Conservation (phyloP, 2,329 filamentous ascomycete species). For the Dryadomyces sulphureus region DNA sequence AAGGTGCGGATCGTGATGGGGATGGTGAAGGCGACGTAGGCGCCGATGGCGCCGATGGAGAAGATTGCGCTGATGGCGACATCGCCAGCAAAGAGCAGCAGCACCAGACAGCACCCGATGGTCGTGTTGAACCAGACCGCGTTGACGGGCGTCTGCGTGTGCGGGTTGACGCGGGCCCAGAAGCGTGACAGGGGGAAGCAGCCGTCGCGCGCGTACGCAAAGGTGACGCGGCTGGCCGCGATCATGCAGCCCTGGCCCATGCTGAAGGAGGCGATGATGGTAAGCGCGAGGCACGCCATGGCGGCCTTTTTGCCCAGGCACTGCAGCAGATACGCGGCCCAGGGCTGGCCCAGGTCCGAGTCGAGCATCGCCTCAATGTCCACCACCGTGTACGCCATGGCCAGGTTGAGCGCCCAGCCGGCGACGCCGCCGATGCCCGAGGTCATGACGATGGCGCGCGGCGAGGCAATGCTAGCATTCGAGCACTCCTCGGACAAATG, state of each 20-base stretch:
- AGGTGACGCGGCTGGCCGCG: conserved; percentile 48
- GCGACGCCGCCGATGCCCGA: conserved; percentile 49
- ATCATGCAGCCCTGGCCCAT: conserved; percentile 66
- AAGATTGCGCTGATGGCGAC: conserved; percentile 54
- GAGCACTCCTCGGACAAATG: conserved; percentile 64
- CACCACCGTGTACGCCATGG: conserved; percentile 57
- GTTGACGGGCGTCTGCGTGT: conserved; percentile 53
- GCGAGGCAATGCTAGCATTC: conserved; percentile 55
- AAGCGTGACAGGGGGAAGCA: conserved; percentile 47
- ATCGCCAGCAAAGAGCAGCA: conserved; percentile 50
- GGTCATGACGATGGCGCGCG: conserved; percentile 58
- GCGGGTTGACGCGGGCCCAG: conserved; percentile 44
- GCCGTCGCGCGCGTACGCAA: conserved; percentile 58
- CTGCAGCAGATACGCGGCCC: conserved; percentile 55
- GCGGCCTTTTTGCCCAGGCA: conserved; percentile 45
- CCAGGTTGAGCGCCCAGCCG: conserved; percentile 60
- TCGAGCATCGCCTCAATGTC: conserved; percentile 43
- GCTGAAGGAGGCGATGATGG: conserved; percentile 53
- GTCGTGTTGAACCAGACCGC: conserved; percentile 52
- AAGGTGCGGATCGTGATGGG: conserved; percentile 44
- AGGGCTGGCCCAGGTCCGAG: conserved; percentile 52
- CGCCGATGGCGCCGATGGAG: conserved; percentile 53
- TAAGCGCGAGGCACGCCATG: conserved; percentile 47
- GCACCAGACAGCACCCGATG: conserved; percentile 43
- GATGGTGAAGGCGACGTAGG: conserved; percentile 46